These are phyloP conservation scores for Pythium coloratum DNA, from an alignment of 352 stramenopile species.

Conservation along the genomic window DNA sequence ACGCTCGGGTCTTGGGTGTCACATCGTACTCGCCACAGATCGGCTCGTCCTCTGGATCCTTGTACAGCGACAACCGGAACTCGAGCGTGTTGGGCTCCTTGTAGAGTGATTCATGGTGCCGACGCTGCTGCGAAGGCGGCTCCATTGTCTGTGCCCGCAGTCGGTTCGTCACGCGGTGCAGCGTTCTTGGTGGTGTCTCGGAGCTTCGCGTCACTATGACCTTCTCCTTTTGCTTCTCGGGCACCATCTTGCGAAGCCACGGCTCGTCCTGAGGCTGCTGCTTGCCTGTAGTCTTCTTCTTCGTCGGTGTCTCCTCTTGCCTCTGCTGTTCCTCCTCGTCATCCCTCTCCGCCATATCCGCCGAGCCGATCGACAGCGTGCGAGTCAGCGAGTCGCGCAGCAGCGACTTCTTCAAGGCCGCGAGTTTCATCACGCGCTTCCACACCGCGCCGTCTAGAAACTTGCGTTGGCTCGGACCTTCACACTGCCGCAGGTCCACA, in stretches of 20 bases:
- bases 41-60: conserved; percentile 16
- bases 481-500: conserved; percentile 14
- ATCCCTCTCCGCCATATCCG: conserved; percentile 7
- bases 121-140: not conserved
- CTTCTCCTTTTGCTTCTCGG: not conserved
- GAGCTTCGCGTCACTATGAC: not conserved
- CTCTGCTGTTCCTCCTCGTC: not conserved
- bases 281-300: not conserved
- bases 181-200: not conserved
- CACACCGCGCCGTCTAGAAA: conserved; percentile 26
- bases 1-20: not conserved
- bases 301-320: conserved; percentile 3
- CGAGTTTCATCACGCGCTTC: conserved; percentile 28
- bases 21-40: not conserved
- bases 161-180: not conserved
- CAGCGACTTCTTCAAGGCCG: conserved; percentile 23
- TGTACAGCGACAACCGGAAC: conserved; percentile 22
- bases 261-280: conserved; percentile 5
- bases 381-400: conserved; percentile 16
- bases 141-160: conserved; percentile 22
- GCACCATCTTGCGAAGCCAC: not conserved
- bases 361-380: conserved; percentile 21
- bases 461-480: not conserved
- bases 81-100: conserved; percentile 17
- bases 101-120: conserved; percentile 10